Conservation (phyloP, 2,329 filamentous ascomycete genomes). For the Neonectria sp. region DNA sequence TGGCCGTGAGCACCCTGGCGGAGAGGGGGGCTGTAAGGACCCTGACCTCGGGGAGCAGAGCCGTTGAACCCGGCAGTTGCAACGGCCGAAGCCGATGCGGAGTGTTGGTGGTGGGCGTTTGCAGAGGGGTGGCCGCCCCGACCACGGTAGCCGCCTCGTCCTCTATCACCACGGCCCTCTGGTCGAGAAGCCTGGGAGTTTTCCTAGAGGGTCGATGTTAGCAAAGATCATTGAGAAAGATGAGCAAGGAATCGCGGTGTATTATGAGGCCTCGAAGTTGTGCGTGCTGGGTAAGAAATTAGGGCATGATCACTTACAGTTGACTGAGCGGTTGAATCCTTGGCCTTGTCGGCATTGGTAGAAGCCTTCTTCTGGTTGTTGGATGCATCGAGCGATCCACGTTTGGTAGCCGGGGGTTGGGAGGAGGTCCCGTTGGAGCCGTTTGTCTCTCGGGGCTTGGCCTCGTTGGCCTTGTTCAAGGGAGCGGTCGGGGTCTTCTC, state of each 20-base stretch:
- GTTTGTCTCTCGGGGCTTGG: slow-evolving; percentile 55
- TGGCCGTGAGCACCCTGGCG: slow-evolving; percentile 58
- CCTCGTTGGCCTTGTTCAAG: slow-evolving; percentile 52
- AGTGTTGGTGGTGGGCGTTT: slow-evolving; percentile 55
- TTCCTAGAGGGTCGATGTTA: slow-evolving; percentile 42
- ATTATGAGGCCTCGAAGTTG: background rate
- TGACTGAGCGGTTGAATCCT: slow-evolving; percentile 54
- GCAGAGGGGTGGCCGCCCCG: slow-evolving; percentile 61
- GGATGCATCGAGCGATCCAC: slow-evolving; percentile 59
- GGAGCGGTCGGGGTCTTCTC: slow-evolving; percentile 56
- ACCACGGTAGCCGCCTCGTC: slow-evolving; percentile 62
- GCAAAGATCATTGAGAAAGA: slow-evolving; percentile 17
- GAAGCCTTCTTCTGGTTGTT: slow-evolving; percentile 61
- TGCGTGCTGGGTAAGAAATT: background rate
- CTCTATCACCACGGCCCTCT: slow-evolving; percentile 58
- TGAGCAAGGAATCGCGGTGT: background rate
- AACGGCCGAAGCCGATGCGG: slow-evolving; percentile 30
- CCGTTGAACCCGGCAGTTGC: slow-evolving; percentile 49
- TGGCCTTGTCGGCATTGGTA: slow-evolving; percentile 57
- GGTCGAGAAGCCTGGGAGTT: slow-evolving; percentile 48
- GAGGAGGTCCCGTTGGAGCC: slow-evolving; percentile 54
- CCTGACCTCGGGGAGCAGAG: slow-evolving; percentile 53
- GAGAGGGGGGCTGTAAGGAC: slow-evolving; percentile 62
- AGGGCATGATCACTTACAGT: slow-evolving; percentile 55
- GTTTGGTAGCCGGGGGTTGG: slow-evolving; percentile 59